Conservation (phyloP, 257 asterid species). For the Agastache rugosa region DNA sequence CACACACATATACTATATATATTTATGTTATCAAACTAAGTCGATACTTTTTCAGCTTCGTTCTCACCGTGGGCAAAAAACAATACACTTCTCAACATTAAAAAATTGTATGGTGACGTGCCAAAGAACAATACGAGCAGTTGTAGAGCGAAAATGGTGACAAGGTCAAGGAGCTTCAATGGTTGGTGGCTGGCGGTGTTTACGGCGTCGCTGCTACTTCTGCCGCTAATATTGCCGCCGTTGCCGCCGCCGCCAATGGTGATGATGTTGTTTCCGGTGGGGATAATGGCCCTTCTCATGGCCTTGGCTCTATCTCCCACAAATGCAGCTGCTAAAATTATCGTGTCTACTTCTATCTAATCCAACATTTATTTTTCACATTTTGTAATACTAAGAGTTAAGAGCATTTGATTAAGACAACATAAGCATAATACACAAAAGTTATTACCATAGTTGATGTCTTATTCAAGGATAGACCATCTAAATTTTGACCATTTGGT, state of each 20-base stretch:
- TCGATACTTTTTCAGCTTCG: slow-evolving; percentile 6
- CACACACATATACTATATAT: not conserved
- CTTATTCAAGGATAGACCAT: no score
- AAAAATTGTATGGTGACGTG: not conserved
- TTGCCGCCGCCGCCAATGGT: slow-evolving; percentile 58
- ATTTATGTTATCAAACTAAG: slow-evolving; percentile 9
- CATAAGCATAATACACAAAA: no score
- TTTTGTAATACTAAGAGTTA: no score
- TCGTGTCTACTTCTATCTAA: slow-evolving; percentile 32
- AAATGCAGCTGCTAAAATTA: slow-evolving; percentile 30
- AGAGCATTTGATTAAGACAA: no score
- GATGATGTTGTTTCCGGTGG: slow-evolving; percentile 59
- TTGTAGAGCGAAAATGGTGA: slow-evolving; percentile 1
- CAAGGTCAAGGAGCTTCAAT: slow-evolving; percentile 37
- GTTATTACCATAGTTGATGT: no score
- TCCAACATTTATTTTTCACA: no score
- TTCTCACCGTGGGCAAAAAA: not conserved
- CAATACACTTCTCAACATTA: not conserved
- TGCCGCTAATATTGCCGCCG: slow-evolving; percentile 55
- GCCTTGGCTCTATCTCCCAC: slow-evolving; percentile 50
- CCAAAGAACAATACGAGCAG: not conserved
- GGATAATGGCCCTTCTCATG: slow-evolving; percentile 57
- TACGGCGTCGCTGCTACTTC: slow-evolving; percentile 43
- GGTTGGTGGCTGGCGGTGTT: slow-evolving; percentile 48
- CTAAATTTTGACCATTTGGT: no score